These are phyloP conservation scores for Pyrenophora graminea DNA, from an alignment of 2,329 filamentous ascomycete species.

Conservation along the genomic window DNA sequence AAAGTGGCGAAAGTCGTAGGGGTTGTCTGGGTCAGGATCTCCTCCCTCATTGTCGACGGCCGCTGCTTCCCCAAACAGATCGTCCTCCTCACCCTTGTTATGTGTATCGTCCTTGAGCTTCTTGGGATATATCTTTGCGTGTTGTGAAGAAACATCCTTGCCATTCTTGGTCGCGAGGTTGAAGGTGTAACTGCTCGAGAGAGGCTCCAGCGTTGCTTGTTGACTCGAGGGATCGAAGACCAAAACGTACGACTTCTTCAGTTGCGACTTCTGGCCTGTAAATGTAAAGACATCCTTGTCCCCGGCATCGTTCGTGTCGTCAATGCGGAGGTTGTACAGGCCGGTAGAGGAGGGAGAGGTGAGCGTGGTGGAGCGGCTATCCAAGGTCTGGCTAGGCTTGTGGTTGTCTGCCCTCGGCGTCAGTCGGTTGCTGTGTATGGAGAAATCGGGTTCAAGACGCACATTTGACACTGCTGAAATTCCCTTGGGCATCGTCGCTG, in stretches of 20 bases:
- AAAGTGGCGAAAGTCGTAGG: slow-evolving; percentile 57
- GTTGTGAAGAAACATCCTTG: slow-evolving; percentile 66
- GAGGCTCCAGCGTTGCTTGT: slow-evolving; percentile 78
- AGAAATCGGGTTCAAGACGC: not conserved
- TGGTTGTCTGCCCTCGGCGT: slow-evolving; percentile 48
- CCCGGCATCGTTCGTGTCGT: slow-evolving; percentile 32
- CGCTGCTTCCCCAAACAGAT: slow-evolving; percentile 34
- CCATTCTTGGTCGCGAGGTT: slow-evolving; percentile 74
- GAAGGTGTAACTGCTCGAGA: slow-evolving; percentile 85
- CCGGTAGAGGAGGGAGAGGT: slow-evolving; percentile 28
- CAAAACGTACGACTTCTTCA: slow-evolving; percentile 55
- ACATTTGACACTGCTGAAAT: slow-evolving; percentile 45
- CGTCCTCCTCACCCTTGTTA: slow-evolving; percentile 35
- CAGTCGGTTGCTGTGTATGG: slow-evolving; percentile 12
- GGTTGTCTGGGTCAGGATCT: slow-evolving; percentile 51
- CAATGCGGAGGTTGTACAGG: slow-evolving; percentile 36
- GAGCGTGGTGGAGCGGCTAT: slow-evolving; percentile 35
- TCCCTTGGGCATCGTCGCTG: slow-evolving; percentile 18
- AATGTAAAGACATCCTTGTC: slow-evolving; percentile 47
- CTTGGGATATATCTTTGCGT: slow-evolving; percentile 64
- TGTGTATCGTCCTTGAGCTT: slow-evolving; percentile 30
- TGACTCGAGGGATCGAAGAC: slow-evolving; percentile 76
- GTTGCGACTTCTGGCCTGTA: slow-evolving; percentile 41
- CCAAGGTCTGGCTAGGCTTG: slow-evolving; percentile 46
- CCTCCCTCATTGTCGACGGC: slow-evolving; percentile 38